Conservation (phyloP, 441 rosid species). For the Jatropha multifida region DNA sequence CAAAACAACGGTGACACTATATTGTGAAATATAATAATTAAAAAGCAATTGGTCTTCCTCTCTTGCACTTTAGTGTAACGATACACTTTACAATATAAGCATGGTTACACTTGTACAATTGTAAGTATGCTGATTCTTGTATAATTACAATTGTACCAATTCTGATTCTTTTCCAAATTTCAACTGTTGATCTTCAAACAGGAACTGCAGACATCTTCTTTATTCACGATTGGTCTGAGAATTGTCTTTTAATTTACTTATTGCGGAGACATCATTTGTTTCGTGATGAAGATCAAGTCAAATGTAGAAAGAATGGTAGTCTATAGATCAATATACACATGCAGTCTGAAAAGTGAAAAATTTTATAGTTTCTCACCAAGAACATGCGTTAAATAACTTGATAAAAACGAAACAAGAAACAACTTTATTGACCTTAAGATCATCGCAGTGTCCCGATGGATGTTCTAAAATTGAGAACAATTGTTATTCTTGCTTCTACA, state of each 20-base stretch:
- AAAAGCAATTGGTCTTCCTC: too few species aligned
- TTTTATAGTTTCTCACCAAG: slow-evolving; percentile 14
- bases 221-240: slow-evolving; percentile 24
- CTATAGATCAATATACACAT: slow-evolving; percentile 52
- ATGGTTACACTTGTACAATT: too few species aligned
- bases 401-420: slow-evolving; percentile 6
- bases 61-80: too few species aligned
- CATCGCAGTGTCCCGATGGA: slow-evolving; percentile 98
- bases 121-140: too few species aligned
- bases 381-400: slow-evolving; percentile 13
- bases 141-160: too few species aligned
- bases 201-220: slow-evolving; percentile 51
- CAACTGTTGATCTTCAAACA: slow-evolving; percentile 45
- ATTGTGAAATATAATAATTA: too few species aligned
- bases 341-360: slow-evolving; percentile 62
- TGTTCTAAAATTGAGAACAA: slow-evolving; percentile 94
- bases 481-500: slow-evolving; percentile 98
- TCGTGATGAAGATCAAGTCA: slow-evolving; percentile 92
- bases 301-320: slow-evolving; percentile 96
- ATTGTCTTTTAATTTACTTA: slow-evolving; percentile 37
- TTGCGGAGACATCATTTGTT: slow-evolving; percentile 38
- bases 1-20: too few species aligned
- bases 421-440: slow-evolving; percentile 69
- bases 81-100: too few species aligned
- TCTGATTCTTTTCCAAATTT: too few species aligned